A percentile compares a stretch with the other conserved stretches of the same genome.
phyloP scores from a whole-genome alignment of 2,329 filamentous ascomycete species.

The Stachybotrys elegans region DNA sequence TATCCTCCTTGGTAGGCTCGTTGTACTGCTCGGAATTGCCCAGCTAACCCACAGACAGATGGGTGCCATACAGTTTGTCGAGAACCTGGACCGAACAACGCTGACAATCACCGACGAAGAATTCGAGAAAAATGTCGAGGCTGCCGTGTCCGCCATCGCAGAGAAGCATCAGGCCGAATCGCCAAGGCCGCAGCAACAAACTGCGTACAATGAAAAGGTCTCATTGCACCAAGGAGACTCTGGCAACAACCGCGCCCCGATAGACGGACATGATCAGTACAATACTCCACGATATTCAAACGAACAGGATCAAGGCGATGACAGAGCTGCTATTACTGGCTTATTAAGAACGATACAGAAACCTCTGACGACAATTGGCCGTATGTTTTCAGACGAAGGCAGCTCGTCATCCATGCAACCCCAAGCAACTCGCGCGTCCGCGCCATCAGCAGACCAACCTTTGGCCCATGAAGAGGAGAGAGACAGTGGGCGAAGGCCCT shows the following conservation, averaged over 20 bases:
- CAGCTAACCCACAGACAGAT: conserved; percentile 42
- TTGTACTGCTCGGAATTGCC: neutral
- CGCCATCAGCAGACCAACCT: conserved; percentile 23
- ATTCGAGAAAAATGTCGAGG: conserved; percentile 94
- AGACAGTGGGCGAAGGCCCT: conserved; percentile 24
- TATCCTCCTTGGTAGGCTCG: conserved; percentile 74
- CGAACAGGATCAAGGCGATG: conserved; percentile 54
- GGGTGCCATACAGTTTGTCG: conserved; percentile 94
- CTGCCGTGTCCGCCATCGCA: conserved; percentile 89
- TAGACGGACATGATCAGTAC: conserved; percentile 29
- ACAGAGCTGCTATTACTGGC: conserved; percentile 76
- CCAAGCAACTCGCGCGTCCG: conserved; percentile 22
- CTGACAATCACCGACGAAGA: conserved; percentile 92
- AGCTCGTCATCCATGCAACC: conserved; percentile 28
- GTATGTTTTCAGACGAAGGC: conserved; percentile 78
- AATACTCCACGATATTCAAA: conserved; percentile 46
- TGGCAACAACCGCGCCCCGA: conserved; percentile 32
- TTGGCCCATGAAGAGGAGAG: conserved; percentile 21
- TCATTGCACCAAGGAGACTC: conserved; percentile 17
- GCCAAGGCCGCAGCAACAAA: conserved; percentile 33
- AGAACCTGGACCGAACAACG: conserved; percentile 90
- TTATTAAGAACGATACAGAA: conserved; percentile 86
- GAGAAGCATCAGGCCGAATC: conserved; percentile 69
- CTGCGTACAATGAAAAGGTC: conserved; percentile 40
- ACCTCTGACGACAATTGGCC: conserved; percentile 84